These are phyloP conservation scores for Fusarium austroafricanum DNA, from an alignment of 2,329 filamentous ascomycete species.

Conservation along the genomic window DNA sequence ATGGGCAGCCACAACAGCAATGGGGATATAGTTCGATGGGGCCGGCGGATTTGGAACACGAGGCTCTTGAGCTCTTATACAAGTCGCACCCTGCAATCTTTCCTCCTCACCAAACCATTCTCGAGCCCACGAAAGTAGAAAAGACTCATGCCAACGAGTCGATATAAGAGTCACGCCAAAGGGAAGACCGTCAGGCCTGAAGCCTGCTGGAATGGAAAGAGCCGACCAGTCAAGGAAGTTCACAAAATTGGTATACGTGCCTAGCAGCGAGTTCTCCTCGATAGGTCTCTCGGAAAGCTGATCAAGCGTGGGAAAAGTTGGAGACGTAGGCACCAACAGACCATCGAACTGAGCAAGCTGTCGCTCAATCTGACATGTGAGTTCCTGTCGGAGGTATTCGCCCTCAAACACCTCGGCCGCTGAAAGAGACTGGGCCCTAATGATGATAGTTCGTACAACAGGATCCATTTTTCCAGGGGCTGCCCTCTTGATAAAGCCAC, in stretches of 20 bases:
- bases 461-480: conserved; percentile 50
- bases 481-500: conserved; percentile 55
- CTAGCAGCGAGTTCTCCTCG: conserved; percentile 63
- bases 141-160: conserved; percentile 51
- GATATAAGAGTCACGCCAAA: conserved; percentile 55
- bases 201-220: conserved; percentile 64
- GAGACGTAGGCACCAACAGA: conserved; percentile 67
- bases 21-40: conserved; percentile 9
- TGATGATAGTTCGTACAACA: conserved; percentile 52
- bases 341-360: conserved; percentile 58
- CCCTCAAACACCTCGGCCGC: conserved; percentile 60
- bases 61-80: conserved; percentile 18
- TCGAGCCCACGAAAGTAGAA: conserved; percentile 46
- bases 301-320: conserved; percentile 62
- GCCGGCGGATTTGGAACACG: neutral
- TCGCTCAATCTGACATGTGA: conserved; percentile 56
- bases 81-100: conserved; percentile 47
- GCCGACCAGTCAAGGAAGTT: conserved; percentile 70
- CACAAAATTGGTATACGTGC: conserved; percentile 69
- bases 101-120: conserved; percentile 44
- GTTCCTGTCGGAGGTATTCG: conserved; percentile 52
- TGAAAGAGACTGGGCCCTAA: conserved; percentile 54
- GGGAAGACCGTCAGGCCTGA: conserved; percentile 50
- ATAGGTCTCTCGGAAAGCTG: conserved; percentile 65
- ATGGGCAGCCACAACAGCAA: conserved; percentile 54